phyloP scores from a whole-genome alignment of 2,329 filamentous ascomycete species.

The Acrodontium crateriforme region DNA sequence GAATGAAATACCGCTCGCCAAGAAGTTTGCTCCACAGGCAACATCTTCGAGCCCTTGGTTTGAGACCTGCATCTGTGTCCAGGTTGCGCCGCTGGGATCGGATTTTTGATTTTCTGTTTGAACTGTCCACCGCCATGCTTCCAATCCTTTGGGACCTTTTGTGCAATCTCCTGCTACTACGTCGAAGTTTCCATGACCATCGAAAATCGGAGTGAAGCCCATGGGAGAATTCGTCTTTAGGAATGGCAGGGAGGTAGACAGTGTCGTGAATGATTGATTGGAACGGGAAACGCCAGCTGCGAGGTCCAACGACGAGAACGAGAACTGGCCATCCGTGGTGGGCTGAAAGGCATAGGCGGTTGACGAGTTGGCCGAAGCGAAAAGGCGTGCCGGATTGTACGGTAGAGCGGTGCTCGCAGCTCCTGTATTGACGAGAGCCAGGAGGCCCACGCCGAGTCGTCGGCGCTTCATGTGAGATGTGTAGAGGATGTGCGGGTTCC shows the following conservation, averaged over 20 bases:
- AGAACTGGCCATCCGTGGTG: constrained; percentile 30
- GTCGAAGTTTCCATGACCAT: constrained; percentile 51
- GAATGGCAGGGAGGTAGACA: constrained; percentile 45
- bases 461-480: not conserved
- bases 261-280: constrained; percentile 39
- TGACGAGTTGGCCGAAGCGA: constrained; percentile 40
- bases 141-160: constrained; percentile 33
- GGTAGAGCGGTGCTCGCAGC: constrained; percentile 36
- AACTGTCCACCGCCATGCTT: constrained; percentile 60
- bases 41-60: constrained; percentile 20
- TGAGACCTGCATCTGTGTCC: constrained; percentile 26
- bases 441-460: constrained; percentile 8
- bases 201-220: constrained; percentile 55
- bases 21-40: constrained; percentile 39
- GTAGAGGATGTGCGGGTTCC: too few relatives aligned
- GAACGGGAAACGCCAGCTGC: constrained; percentile 51
- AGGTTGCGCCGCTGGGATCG: constrained; percentile 38
- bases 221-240: constrained; percentile 35
- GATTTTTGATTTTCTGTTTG: too few relatives aligned
- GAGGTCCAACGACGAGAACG: constrained; percentile 46
- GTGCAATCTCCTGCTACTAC: constrained; percentile 65
- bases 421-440: constrained; percentile 11
- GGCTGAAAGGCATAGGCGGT: constrained; percentile 59
- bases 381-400: constrained; percentile 64
- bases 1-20: constrained; percentile 52